Conservation (phyloP, 371 early-diverging fungal species). For the Mortierella polycephala region DNA sequence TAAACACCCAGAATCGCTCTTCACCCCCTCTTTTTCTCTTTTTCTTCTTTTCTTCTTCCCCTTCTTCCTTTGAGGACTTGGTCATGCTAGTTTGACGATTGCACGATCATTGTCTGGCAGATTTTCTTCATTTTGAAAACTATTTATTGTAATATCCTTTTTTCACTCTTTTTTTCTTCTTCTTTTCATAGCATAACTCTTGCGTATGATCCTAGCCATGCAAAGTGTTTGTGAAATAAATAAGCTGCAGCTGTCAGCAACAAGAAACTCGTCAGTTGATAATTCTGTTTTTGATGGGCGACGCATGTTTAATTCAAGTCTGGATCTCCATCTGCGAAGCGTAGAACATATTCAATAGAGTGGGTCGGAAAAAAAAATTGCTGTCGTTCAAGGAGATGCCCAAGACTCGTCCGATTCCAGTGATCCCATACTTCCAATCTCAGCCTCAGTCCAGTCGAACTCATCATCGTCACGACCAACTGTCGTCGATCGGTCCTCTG, state of each 20-base stretch:
- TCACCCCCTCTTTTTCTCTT: no score
- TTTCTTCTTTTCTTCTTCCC: neutral
- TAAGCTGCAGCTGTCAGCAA: neutral
- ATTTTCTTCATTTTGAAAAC: neutral
- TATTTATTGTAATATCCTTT: neutral
- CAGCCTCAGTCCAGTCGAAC: constrained; percentile 49
- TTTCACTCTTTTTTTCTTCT: neutral
- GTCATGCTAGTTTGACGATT: neutral
- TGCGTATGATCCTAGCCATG: constrained; percentile 1
- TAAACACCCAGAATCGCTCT: constrained; percentile 55
- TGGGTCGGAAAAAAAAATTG: neutral
- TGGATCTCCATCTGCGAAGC: no score
- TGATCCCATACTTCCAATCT: constrained; percentile 42
- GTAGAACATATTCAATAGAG: neutral
- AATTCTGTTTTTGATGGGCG: neutral
- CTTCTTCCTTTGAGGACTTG: neutral
- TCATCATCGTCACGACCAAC: constrained; percentile 27
- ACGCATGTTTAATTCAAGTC: no score
- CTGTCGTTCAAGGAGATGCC: constrained; percentile 16
- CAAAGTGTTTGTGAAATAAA: neutral
- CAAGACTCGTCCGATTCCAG: constrained; percentile 49
- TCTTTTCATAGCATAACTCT: neutral
- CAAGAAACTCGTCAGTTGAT: neutral
- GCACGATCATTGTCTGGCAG: neutral
- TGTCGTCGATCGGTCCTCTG: constrained; percentile 37